Base-by-base conservation (phyloP, 257 asterid species). In the Gentiana macrophylla region DNA sequence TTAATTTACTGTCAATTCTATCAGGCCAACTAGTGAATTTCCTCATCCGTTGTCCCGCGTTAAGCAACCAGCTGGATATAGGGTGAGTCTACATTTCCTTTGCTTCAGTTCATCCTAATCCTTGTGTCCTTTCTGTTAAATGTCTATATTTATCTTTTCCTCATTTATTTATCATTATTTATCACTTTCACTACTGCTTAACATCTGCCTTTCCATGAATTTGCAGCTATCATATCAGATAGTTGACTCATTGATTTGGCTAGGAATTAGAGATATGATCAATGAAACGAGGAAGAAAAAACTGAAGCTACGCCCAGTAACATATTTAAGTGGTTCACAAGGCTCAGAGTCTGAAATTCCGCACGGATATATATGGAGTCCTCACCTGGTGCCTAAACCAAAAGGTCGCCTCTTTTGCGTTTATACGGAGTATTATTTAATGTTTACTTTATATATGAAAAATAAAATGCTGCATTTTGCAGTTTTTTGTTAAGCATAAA, bases 41-140 rank as follows among this genome's bases (percentile, higher is more conserved):
- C 94, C 98, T 60, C 98, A 91, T 72, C 98, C 98, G 5, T 69
- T 91, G 68, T 91, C 98, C 63, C 96, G 95, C 56, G 95, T 91
- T 56, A 91, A 84, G 79, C 98, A 91, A 72, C 58, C 96, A 68
- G 89, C 94, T 70, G 98, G 96, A 71, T 91, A 91, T 63, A 76
- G 98, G 66, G 98, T 91, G 72, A 50, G 89, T 76, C 66, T 55
- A 52, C 59, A 50, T 57, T 24, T 24, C 24, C 24, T 24, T 24
- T 24, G 24, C 24, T 24, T 24, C 24, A 24, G 24, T 24, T 24
- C 24, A 24, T 24, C 44, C 54, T 47, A 63, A 50, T 58, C 55
- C 49, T 49, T 63, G 52, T 64, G 44, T 1, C 24, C 24, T 24
- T 24, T 24, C 24, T 24, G 24, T 24, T 24, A 24, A 24, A 24